Percentiles rank a stretch among this genome's conserved stretches.
These are phyloP conservation scores for Mediolabrus comicus DNA, from an alignment of 108 stramenopile species.

Conservation along the genomic window DNA sequence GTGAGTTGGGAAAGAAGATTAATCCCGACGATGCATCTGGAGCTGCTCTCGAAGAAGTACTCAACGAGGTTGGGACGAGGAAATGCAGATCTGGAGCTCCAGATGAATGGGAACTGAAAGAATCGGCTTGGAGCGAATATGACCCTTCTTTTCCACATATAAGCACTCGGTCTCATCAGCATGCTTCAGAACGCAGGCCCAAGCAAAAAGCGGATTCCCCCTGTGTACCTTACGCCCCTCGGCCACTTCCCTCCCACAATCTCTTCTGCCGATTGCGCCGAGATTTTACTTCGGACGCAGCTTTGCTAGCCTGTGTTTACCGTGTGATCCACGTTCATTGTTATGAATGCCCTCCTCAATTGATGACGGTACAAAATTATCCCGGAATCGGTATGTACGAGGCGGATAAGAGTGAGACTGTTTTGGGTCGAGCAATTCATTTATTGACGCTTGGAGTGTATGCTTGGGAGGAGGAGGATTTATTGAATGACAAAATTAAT, in stretches of 20 bases:
- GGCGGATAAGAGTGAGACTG: constrained; percentile 68
- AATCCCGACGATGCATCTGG: constrained; percentile 86
- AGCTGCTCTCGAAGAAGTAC: constrained; percentile 69
- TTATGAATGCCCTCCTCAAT: constrained; percentile 23
- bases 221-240: constrained; percentile 63
- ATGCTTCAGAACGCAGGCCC: constrained; percentile 72
- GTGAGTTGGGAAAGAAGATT: constrained; percentile 41
- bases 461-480: constrained; percentile 59
- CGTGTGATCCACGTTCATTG: constrained; percentile 78
- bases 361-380: constrained; percentile 28
- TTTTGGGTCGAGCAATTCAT: constrained; percentile 75
- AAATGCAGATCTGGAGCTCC: constrained; percentile 62
- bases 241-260: constrained; percentile 49
- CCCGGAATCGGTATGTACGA: constrained; percentile 66
- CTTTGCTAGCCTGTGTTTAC: constrained; percentile 61
- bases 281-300: constrained; percentile 71
- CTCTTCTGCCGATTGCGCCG: constrained; percentile 63
- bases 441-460: constrained; percentile 77
- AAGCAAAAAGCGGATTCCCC: constrained; percentile 20
- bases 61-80: constrained; percentile 71
- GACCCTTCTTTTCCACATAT: constrained; percentile 85
- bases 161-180: constrained; percentile 65
- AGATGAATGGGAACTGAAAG: constrained; percentile 73
- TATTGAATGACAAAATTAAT: constrained; percentile 4
- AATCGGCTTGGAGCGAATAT: constrained; percentile 70